Evolutionary conservation across 2,329 filamentous ascomycete species (phyloP).

Genomic region (Cladosporium cucumerinum): DNA sequence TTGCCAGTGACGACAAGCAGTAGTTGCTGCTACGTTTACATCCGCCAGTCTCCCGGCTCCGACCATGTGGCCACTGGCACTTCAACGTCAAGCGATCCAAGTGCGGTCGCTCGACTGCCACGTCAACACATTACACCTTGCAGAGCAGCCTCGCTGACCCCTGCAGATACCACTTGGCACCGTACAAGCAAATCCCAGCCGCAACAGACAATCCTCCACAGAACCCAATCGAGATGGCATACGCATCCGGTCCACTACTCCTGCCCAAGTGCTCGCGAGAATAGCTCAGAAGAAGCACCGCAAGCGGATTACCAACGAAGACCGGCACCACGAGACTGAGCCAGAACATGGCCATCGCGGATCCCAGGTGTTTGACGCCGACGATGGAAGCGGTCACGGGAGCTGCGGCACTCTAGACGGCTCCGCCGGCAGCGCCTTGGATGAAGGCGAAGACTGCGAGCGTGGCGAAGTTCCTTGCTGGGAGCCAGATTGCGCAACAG

Average conservation of each 20-base stretch:
- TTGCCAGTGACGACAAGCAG: neutral
- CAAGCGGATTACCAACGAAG: constrained; percentile 3
- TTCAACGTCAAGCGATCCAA: neutral
- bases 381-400: constrained; percentile 5
- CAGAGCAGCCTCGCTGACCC: neutral
- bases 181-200: constrained; percentile 3
- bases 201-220: constrained; percentile 7
- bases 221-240: constrained; percentile 7
- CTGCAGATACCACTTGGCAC: constrained; percentile 2
- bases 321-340: constrained; percentile 1
- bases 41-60: neutral
- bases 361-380: constrained; percentile 5
- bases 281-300: constrained; percentile 5
- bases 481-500: constrained; percentile 12
- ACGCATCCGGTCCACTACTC: constrained; percentile 5
- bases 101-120: neutral
- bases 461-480: neutral
- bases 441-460: constrained; percentile 1
- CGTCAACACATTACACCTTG: neutral
- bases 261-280: neutral
- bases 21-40: neutral
- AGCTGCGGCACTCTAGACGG: constrained; percentile 7
- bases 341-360: constrained; percentile 12
- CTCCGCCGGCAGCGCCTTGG: constrained; percentile 3
- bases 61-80: neutral